A percentile compares a stretch with the other conserved stretches of the same genome.
Conservation (phyloP, 192 early-diverging fungal genomes). For the Pilaira anomala region DNA sequence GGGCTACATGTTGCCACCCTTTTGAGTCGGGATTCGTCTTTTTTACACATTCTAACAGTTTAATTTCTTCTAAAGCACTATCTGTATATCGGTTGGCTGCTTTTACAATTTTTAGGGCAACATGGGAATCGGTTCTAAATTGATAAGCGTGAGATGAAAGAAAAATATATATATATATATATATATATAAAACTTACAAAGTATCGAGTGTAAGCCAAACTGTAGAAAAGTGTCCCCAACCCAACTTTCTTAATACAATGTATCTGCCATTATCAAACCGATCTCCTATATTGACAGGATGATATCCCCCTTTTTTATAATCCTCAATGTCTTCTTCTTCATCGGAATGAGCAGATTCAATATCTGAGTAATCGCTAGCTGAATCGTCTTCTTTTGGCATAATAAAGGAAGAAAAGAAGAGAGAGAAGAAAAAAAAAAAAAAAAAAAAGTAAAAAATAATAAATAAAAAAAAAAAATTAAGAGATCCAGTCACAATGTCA, state of each 20-base stretch:
- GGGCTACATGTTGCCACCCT: constrained; percentile 68
- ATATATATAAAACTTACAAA: constrained; percentile 38
- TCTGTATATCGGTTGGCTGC: constrained; percentile 90
- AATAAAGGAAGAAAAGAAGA: background rate
- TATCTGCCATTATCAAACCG: constrained; percentile 78
- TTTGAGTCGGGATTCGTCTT: constrained; percentile 52
- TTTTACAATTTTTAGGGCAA: constrained; percentile 96
- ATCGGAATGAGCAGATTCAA: constrained; percentile 19
- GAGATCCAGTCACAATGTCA: background rate
- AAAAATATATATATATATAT: background rate
- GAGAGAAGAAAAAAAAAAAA: background rate
- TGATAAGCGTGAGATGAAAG: background rate
- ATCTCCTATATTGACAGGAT: constrained; percentile 82
- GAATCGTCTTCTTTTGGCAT: constrained; percentile 10
- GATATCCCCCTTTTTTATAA: constrained; percentile 91
- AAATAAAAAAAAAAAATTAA: background rate
- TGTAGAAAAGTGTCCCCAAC: constrained; percentile 98
- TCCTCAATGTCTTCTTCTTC: constrained; percentile 88
- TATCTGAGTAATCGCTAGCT: constrained; percentile 1
- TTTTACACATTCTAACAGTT: constrained; percentile 84
- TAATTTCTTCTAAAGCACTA: constrained; percentile 93
- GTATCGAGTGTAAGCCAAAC: constrained; percentile 91
- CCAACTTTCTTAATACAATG: constrained; percentile 83
- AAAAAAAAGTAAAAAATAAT: background rate
- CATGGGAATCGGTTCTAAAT: constrained; percentile 63